A percentile compares a stretch with the other conserved stretches of the same genome.
Conservation (phyloP, 2,329 filamentous ascomycete genomes). For the Apiospora sp. region DNA sequence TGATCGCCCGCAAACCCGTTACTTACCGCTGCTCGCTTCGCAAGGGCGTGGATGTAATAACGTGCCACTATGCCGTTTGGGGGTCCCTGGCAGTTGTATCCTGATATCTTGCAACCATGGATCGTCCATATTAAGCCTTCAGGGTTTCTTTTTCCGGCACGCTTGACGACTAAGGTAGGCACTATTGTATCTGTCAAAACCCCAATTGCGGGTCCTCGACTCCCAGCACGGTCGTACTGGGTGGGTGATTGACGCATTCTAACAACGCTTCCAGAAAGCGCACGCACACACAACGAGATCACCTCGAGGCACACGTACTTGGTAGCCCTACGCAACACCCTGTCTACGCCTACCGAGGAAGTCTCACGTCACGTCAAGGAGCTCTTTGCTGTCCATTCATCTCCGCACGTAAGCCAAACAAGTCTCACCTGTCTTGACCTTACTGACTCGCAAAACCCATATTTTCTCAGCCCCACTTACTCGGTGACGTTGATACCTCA, state of each 20-base stretch:
- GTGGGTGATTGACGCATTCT: slow-evolving; percentile 1
- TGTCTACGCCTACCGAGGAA: background rate
- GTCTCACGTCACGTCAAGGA: background rate
- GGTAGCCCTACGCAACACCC: slow-evolving; percentile 9
- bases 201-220: background rate
- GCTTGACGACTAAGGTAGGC: background rate
- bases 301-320: background rate
- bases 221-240: background rate
- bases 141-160: slow-evolving; percentile 1
- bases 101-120: slow-evolving; percentile 7
- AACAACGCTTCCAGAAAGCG: slow-evolving; percentile 12
- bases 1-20: slow-evolving; percentile 7
- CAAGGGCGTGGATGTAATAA: background rate
- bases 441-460: background rate
- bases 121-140: slow-evolving; percentile 19
- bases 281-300: background rate
- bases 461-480: background rate
- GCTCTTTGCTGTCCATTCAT: background rate
- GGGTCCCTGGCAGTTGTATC: background rate
- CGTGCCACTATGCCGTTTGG: background rate
- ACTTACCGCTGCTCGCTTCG: slow-evolving; percentile 14
- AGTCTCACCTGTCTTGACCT: background rate
- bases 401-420: background rate
- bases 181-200: no score
- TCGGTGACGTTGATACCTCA: slow-evolving; percentile 8